Conservation (phyloP, 805 yeast species). For the Wickerhamiella sergipiensis region DNA sequence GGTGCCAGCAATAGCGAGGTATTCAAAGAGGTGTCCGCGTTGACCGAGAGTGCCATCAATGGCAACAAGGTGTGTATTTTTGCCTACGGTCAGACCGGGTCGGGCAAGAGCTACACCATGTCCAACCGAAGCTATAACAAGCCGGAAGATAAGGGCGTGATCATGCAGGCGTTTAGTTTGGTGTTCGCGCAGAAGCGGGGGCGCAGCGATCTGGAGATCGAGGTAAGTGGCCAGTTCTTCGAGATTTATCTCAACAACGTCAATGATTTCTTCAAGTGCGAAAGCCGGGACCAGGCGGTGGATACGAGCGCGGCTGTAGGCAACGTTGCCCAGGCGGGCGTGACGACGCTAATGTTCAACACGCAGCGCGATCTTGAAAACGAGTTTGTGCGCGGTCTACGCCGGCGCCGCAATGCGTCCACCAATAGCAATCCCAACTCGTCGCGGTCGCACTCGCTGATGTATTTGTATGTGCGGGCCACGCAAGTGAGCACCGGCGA, state of each 20-base stretch:
- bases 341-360: not conserved
- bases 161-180: conserved; percentile 58
- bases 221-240: conserved; percentile 50
- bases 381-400: not conserved
- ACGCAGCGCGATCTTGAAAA: not conserved
- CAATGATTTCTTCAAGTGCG: conserved; percentile 42
- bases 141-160: conserved; percentile 53
- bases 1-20: conserved; percentile 43
- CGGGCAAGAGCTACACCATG: conserved; percentile 94
- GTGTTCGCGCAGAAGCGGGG: conserved; percentile 44
- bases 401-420: not conserved
- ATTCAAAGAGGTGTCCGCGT: conserved; percentile 73
- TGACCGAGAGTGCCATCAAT: conserved; percentile 74
- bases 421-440: not conserved
- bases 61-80: conserved; percentile 88
- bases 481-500: not conserved
- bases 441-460: not conserved
- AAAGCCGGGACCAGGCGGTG: not conserved
- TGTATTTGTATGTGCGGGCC: not conserved
- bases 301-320: not conserved
- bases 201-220: conserved; percentile 36
- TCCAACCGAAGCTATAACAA: conserved; percentile 27
- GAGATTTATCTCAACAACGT: conserved; percentile 83
- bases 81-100: conserved; percentile 95
- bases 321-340: not conserved